Evolutionary conservation across 1,284 basidiomycete genomes (phyloP).

Genomic region (Fomes fomentarius): DNA sequence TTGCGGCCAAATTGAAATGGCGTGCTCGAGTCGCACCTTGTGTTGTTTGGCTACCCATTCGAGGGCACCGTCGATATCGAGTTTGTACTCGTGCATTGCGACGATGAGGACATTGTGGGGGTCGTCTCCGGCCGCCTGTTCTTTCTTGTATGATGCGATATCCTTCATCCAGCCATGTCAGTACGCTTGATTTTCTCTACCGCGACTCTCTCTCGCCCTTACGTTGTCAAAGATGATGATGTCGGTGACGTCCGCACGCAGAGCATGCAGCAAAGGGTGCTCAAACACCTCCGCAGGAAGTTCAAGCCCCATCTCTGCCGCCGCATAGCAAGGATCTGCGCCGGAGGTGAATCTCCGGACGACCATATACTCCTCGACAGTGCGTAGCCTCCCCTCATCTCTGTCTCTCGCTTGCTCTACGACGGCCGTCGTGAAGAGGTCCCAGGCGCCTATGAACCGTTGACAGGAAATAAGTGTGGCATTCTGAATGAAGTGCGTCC

Average conservation of each 20-base stretch:
- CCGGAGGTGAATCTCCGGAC: slow-evolving; percentile 34
- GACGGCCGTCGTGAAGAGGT: slow-evolving; percentile 32
- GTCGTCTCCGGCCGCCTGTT: slow-evolving; percentile 37
- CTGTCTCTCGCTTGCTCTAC: slow-evolving; percentile 33
- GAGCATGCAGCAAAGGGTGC: slow-evolving; percentile 32
- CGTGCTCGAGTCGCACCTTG: slow-evolving; percentile 11
- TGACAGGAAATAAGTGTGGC: slow-evolving; percentile 7
- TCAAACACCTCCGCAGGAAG: slow-evolving; percentile 37
- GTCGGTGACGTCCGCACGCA: slow-evolving; percentile 24
- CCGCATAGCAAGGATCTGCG: slow-evolving; percentile 33
- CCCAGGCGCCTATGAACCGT: slow-evolving; percentile 18
- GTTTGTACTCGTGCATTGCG: slow-evolving; percentile 31
- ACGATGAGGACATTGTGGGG: slow-evolving; percentile 40
- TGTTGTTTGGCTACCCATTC: slow-evolving; percentile 23
- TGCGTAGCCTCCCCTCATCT: slow-evolving; percentile 26
- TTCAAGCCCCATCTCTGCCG: slow-evolving; percentile 34
- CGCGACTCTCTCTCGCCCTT: slow-evolving; percentile 9
- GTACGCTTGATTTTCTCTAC: too few relatives aligned
- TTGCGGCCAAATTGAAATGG: slow-evolving; percentile 14
- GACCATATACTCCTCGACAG: slow-evolving; percentile 34
- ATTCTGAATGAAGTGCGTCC: slow-evolving; percentile 13
- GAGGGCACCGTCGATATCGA: slow-evolving; percentile 25
- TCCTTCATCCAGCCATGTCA: slow-evolving; percentile 36
- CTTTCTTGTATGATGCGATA: slow-evolving; percentile 40
- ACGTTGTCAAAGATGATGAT: slow-evolving; percentile 32